Percentiles rank a stretch among this genome's conserved stretches.
phyloP scores from a whole-genome alignment of 1,139 yeast genomes.

The Saccharomyces hybrid region DNA sequence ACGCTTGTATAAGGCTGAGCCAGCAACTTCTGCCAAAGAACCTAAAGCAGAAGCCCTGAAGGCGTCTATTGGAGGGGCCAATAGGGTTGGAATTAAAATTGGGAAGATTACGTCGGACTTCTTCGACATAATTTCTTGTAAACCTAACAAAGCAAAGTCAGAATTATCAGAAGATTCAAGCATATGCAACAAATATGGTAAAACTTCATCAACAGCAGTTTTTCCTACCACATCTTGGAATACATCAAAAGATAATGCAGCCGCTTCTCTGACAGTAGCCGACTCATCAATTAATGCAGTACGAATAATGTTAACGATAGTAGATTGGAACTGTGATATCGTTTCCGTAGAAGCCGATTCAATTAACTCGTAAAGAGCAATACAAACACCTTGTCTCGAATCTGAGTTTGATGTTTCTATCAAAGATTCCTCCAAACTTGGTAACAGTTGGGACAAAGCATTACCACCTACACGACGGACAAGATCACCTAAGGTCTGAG shows the following conservation, averaged over 20 bases:
- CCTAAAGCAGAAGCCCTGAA: conserved; percentile 85
- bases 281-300: conserved; percentile 72
- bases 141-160: conserved; percentile 76
- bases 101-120: conserved; percentile 93
- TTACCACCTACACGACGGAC: conserved; percentile 92
- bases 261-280: conserved; percentile 74
- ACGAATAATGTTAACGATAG: conserved; percentile 68
- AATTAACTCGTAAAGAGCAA: conserved; percentile 82
- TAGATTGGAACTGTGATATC: conserved; percentile 56
- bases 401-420: conserved; percentile 55
- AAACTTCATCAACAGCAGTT: conserved; percentile 76
- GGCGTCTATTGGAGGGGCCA: conserved; percentile 72
- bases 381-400: conserved; percentile 93
- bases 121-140: conserved; percentile 87
- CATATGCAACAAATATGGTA: conserved; percentile 74
- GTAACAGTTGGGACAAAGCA: conserved; percentile 76
- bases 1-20: conserved; percentile 68
- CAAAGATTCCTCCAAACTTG: conserved; percentile 70
- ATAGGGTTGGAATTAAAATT: conserved; percentile 76
- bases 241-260: conserved; percentile 85
- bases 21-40: conserved; percentile 87
- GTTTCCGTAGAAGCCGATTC: conserved; percentile 63
- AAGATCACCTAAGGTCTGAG: conserved; percentile 89
- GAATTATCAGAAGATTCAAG: conserved; percentile 57
- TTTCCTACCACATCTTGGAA: conserved; percentile 79